Evolutionary conservation across 2,329 filamentous ascomycete species (phyloP).

Genomic region (Ophiostoma ulmi): DNA sequence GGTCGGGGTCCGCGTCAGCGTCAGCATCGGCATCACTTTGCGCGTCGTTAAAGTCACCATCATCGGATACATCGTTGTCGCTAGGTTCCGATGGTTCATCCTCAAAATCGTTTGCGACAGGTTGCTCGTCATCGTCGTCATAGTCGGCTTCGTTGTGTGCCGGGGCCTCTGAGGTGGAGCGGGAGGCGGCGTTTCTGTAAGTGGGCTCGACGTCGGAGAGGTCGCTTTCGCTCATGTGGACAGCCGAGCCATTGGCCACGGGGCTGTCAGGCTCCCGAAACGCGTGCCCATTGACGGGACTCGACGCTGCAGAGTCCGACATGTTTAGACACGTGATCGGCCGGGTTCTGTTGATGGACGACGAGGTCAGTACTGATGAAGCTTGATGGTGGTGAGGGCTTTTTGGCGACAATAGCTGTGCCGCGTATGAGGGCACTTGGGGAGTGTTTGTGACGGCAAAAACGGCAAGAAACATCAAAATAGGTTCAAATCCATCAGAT

Average conservation of each 20-base stretch:
- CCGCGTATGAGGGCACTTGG: not conserved
- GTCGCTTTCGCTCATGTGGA: slow-evolving; percentile 64
- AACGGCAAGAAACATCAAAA: slow-evolving; percentile 1
- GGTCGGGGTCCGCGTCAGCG: slow-evolving; percentile 38
- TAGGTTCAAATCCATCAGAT: not conserved
- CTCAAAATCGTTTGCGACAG: slow-evolving; percentile 32
- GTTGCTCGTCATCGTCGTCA: slow-evolving; percentile 41
- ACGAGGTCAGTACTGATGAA: slow-evolving; percentile 42
- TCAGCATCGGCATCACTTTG: slow-evolving; percentile 41
- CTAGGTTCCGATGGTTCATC: slow-evolving; percentile 47
- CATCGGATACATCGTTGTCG: slow-evolving; percentile 55
- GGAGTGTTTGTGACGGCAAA: slow-evolving; percentile 17
- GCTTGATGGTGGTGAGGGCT: slow-evolving; percentile 30
- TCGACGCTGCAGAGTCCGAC: slow-evolving; percentile 57
- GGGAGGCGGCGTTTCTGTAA: slow-evolving; percentile 42
- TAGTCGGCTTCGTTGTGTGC: slow-evolving; percentile 49
- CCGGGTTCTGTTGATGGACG: slow-evolving; percentile 53
- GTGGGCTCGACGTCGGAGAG: slow-evolving; percentile 63
- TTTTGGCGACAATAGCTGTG: slow-evolving; percentile 12
- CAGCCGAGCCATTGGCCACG: slow-evolving; percentile 37
- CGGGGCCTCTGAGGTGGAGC: slow-evolving; percentile 28
- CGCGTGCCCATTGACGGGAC: slow-evolving; percentile 62
- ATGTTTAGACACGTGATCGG: slow-evolving; percentile 58
- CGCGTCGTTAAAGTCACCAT: slow-evolving; percentile 64
- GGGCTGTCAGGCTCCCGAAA: slow-evolving; percentile 50